Evolutionary conservation across 352 stramenopile genomes (phyloP), one percentile per base, ranked within the genome.

Genomic region (Globisporangium middletonii): DNA sequence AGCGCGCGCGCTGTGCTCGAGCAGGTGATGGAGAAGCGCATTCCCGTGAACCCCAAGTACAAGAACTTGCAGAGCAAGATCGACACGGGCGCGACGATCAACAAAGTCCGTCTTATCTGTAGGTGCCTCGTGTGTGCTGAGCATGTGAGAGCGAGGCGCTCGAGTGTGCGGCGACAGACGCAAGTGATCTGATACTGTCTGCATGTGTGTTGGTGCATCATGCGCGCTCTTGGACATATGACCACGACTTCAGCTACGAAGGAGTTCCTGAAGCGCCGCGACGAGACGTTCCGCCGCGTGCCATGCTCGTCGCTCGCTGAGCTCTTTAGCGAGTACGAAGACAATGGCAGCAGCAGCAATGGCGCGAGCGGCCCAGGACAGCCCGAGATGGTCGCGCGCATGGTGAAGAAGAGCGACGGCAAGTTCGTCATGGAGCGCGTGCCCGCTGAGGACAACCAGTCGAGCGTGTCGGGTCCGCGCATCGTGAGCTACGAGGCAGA

Each of bases 81-180:
- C 53, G 70, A 90, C 63, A 83, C 81, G 13, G 81, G 83, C 50
- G 69, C 75, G 33, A 89, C 83, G 3, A 73, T 87, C 47, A 84
- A 85, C 55, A 90, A 90, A 77, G 76, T 94, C 33, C 80, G 79
- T 0, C 61, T 89, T 9, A 87, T 92, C 57, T 89, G 81, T 92
- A 59, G 57, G 73, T 75, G 4, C 16, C 16, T 33, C n/a, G 30
- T 8, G 3, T 9, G 7, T 4, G 3, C 30, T 35, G 30, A 35
- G 30, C 30, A 35, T 9, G 30, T 9, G 30, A 35, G 30, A 35
- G 30, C 3, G 30, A 35, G 30, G 30, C 30, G 7, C 30, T 35
- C 7, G 3, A 35, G 7, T 23, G 23, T 23, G 23, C 23, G 23
- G 23, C 23, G 23, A 23, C 23, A 35, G 30, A 35, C 3, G 30